A percentile compares a stretch with the other conserved stretches of the same genome.
These are phyloP conservation scores for Candida gorgasii DNA, from an alignment of 805 yeast genomes.

Conservation along the genomic window DNA sequence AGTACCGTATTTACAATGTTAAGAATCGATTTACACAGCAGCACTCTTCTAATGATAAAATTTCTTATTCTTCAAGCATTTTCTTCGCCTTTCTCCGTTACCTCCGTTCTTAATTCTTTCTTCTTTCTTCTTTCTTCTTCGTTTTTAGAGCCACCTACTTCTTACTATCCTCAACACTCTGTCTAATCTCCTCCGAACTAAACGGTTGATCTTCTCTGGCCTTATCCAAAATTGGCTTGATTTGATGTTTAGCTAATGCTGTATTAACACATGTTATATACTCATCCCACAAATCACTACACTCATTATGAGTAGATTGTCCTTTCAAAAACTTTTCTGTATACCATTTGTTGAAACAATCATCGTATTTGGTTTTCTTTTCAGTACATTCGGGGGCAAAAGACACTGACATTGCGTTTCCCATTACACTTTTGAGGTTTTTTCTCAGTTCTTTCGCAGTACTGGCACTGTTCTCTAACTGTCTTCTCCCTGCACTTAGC, in stretches of 20 bases:
- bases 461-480: neutral
- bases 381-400: constrained; percentile 97
- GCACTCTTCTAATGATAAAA: no score
- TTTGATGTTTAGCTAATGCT: constrained; percentile 68
- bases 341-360: constrained; percentile 92
- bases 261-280: constrained; percentile 86
- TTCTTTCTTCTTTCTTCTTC: neutral
- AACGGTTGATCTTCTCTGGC: constrained; percentile 91
- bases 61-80: no score
- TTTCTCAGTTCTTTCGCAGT: no score
- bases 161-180: constrained; percentile 5
- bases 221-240: constrained; percentile 80
- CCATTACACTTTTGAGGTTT: no score
- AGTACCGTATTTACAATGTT: no score
- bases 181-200: constrained; percentile 29
- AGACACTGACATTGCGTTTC: constrained; percentile 58
- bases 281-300: constrained; percentile 84
- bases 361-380: constrained; percentile 81
- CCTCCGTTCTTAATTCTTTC: neutral
- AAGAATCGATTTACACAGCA: no score
- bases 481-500: no score
- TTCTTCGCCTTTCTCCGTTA: neutral
- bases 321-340: constrained; percentile 74
- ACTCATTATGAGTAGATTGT: constrained; percentile 70
- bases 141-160: neutral